These are phyloP conservation scores for Podaxis sp. DNA, from an alignment of 768 basidiomycete genomes.

Conservation along the genomic window DNA sequence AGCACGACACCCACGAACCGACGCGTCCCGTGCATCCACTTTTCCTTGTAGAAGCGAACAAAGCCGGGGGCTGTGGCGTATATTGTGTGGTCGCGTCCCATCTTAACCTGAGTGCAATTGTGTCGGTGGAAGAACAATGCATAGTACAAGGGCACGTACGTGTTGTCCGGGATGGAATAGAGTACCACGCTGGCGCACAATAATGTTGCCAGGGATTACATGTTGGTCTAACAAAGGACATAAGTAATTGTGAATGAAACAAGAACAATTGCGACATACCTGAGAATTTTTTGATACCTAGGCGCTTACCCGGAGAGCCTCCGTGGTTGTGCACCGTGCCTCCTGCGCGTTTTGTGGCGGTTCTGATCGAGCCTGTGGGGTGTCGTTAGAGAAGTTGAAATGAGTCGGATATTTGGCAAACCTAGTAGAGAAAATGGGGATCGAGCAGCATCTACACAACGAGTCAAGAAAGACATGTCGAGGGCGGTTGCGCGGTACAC, in stretches of 20 bases:
- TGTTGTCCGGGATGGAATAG: conserved; percentile 94
- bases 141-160: conserved; percentile 44
- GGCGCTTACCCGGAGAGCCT: conserved; percentile 87
- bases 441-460: conserved; percentile 33
- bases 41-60: conserved; percentile 91
- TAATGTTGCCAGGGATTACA: conserved; percentile 94
- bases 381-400: conserved; percentile 7
- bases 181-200: conserved; percentile 92
- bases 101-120: conserved; percentile 62
- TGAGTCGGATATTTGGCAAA: conserved; percentile 19
- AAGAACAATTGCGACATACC: conserved; percentile 46
- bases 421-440: conserved; percentile 55
- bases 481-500: conserved; percentile 1
- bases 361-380: conserved; percentile 65
- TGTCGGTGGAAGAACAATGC: conserved; percentile 12
- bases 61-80: conserved; percentile 89
- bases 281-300: conserved; percentile 96
- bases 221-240: conserved; percentile 64
- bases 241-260: not conserved
- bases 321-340: conserved; percentile 93
- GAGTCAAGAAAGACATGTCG: conserved; percentile 50
- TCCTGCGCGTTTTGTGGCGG: conserved; percentile 95
- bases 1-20: conserved; percentile 85
- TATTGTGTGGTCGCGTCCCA: conserved; percentile 94
- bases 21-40: conserved; percentile 70